Evolutionary conservation across 2,329 filamentous ascomycete species (phyloP).

Genomic region (Scolecobasidium constrictum): DNA sequence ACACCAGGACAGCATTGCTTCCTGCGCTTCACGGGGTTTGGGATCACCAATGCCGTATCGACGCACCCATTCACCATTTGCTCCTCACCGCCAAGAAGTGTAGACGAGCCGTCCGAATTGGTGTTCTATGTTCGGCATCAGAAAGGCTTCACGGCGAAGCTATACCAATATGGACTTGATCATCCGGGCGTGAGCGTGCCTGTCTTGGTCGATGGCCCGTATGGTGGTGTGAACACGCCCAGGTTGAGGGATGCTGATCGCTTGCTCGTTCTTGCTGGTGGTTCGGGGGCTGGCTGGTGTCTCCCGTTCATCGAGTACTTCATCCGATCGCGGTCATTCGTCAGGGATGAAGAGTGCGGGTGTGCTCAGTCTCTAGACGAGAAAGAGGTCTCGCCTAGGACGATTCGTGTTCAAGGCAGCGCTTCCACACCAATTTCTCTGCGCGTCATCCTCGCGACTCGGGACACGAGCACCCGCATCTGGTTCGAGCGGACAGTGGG

Average conservation of each 20-base stretch:
- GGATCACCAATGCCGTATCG: slow-evolving; percentile 77
- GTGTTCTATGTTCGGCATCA: slow-evolving; percentile 62
- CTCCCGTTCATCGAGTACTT: slow-evolving; percentile 3
- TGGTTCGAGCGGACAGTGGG: slow-evolving; percentile 25
- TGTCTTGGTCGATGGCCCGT: slow-evolving; percentile 87
- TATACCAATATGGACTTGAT: slow-evolving; percentile 59
- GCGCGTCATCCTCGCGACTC: slow-evolving; percentile 24
- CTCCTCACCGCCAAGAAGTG: slow-evolving; percentile 85
- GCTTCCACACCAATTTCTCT: slow-evolving; percentile 12
- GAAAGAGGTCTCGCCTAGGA: background rate
- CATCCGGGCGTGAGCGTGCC: slow-evolving; percentile 51
- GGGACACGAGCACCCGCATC: slow-evolving; percentile 21
- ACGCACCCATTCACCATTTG: slow-evolving; percentile 95
- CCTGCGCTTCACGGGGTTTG: slow-evolving; percentile 46
- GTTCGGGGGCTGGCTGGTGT: slow-evolving; percentile 48
- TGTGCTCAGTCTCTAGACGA: background rate
- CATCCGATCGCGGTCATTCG: background rate
- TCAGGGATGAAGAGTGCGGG: slow-evolving; percentile 4
- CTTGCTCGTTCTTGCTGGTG: slow-evolving; percentile 84
- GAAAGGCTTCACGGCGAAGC: slow-evolving; percentile 75
- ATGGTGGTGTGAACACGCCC: slow-evolving; percentile 72
- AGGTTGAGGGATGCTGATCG: slow-evolving; percentile 82
- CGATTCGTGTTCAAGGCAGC: background rate
- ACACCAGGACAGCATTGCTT: slow-evolving; percentile 9
- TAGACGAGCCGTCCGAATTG: slow-evolving; percentile 74